These are phyloP conservation scores for Salvia sclarea DNA, from an alignment of 305 asterid genomes.

Conservation along the genomic window DNA sequence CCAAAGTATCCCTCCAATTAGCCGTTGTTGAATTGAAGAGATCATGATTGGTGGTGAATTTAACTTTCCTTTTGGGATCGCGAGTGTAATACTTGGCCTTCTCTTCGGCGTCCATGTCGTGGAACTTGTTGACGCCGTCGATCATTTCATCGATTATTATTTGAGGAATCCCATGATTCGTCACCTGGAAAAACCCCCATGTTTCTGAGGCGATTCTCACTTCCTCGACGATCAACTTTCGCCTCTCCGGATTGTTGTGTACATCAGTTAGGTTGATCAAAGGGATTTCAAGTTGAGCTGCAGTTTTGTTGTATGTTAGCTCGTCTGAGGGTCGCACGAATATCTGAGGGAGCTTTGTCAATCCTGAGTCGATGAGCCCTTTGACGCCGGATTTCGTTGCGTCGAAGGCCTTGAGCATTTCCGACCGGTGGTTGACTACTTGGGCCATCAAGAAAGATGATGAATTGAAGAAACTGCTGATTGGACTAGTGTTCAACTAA, in stretches of 20 bases:
- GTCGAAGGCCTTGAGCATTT: constrained; percentile 47
- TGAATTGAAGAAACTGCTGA: too few species aligned
- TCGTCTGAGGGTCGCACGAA: constrained; percentile 52
- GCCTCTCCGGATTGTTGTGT: constrained; percentile 8
- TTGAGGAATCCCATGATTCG: constrained; percentile 46
- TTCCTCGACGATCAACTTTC: constrained; percentile 34
- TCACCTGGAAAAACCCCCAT: constrained; percentile 53
- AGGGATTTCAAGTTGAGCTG: constrained; percentile 40
- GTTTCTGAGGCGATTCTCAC: constrained; percentile 44
- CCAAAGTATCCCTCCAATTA: constrained; percentile 46
- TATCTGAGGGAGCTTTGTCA: constrained; percentile 41
- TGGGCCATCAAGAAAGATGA: constrained; percentile 10
- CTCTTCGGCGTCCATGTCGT: constrained; percentile 37
- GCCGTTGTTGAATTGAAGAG: constrained; percentile 39
- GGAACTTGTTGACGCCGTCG: constrained; percentile 25
- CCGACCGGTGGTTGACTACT: constrained; percentile 23
- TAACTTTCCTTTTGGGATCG: constrained; percentile 29
- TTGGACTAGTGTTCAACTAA: too few species aligned
- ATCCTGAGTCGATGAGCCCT: constrained; percentile 52
- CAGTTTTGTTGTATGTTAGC: too few species aligned
- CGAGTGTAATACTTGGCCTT: constrained; percentile 40
- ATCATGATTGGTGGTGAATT: constrained; percentile 33
- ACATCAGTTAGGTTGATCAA: constrained; percentile 42
- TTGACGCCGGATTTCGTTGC: constrained; percentile 49
- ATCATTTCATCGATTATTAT: constrained; percentile 40